Percentiles rank a stretch among this genome's conserved stretches.
Conservation (phyloP, 1,284 basidiomycete species). For the Apiotrichum brassicae region DNA sequence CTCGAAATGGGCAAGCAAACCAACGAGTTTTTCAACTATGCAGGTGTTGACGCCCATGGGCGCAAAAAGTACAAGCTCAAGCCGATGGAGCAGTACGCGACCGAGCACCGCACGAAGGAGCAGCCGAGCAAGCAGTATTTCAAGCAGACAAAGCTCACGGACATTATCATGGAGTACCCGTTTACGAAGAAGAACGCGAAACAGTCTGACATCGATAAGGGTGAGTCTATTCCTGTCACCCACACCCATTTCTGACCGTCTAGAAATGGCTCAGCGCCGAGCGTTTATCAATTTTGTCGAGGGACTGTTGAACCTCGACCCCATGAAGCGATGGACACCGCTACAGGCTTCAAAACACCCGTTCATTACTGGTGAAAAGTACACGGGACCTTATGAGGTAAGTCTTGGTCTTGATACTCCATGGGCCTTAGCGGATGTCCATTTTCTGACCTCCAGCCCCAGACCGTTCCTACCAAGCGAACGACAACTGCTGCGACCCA, state of each 20-base stretch:
- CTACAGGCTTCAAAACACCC: slow-evolving; percentile 94
- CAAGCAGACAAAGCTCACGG: slow-evolving; percentile 84
- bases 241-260: no score
- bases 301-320: slow-evolving; percentile 88
- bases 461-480: slow-evolving; percentile 10
- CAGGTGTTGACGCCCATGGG: slow-evolving; percentile 68
- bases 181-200: slow-evolving; percentile 73
- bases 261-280: slow-evolving; percentile 81
- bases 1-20: slow-evolving; percentile 95
- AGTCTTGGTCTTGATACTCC: no score
- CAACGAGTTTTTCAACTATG: slow-evolving; percentile 81
- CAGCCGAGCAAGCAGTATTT: slow-evolving; percentile 99
- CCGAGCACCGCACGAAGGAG: slow-evolving; percentile 89
- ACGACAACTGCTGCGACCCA: slow-evolving; percentile 6
- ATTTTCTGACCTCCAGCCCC: slow-evolving; percentile 12
- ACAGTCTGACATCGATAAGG: slow-evolving; percentile 85
- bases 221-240: slow-evolving; percentile 51
- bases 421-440: no score
- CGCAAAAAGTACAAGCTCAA: slow-evolving; percentile 88
- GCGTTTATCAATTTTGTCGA: slow-evolving; percentile 98
- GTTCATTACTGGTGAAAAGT: slow-evolving; percentile 97
- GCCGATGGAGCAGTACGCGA: slow-evolving; percentile 86
- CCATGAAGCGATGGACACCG: slow-evolving; percentile 92
- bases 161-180: slow-evolving; percentile 93
- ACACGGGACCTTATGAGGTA: slow-evolving; percentile 77